Evolutionary conservation across 331 rosid species (phyloP).

Genomic region (Prunus yedoensis): DNA sequence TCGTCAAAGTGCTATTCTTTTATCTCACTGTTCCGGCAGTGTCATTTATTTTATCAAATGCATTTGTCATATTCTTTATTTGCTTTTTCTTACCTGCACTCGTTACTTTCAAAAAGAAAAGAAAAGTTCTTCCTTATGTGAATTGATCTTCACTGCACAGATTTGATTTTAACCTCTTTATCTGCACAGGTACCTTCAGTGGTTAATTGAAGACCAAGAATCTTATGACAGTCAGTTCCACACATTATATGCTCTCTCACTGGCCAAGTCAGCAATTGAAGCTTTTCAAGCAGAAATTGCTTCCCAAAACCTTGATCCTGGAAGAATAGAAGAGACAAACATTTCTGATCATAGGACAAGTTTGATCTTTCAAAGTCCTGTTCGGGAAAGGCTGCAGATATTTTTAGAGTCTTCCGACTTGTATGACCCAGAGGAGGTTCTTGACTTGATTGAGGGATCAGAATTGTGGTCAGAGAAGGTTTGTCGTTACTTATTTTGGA

Average conservation of each 20-base stretch:
- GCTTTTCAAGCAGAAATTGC: constrained; percentile 50
- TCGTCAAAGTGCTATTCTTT: not conserved
- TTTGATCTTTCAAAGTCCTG: constrained; percentile 67
- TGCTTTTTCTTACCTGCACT: not conserved
- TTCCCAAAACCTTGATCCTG: constrained; percentile 41
- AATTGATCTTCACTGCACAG: not conserved
- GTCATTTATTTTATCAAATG: not conserved
- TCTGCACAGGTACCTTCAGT: constrained; percentile 74
- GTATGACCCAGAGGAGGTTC: constrained; percentile 96
- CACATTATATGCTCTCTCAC: constrained; percentile 89
- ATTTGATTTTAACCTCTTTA: constrained; percentile 17
- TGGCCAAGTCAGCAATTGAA: constrained; percentile 84
- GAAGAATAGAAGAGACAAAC: constrained; percentile 35
- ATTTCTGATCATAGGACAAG: constrained; percentile 27
- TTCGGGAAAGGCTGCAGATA: constrained; percentile 79
- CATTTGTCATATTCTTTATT: not conserved
- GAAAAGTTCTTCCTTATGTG: not conserved
- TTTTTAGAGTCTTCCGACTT: constrained; percentile 90
- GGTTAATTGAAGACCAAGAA: constrained; percentile 97
- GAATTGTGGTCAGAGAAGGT: constrained; percentile 98
- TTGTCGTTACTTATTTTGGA: constrained; percentile 14
- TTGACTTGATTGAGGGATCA: constrained; percentile 88
- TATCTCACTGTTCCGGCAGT: not conserved
- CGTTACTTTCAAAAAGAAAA: not conserved
- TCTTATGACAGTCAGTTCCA: constrained; percentile 71